A percentile compares a stretch with the other conserved stretches of the same genome.
phyloP scores from a whole-genome alignment of 345 rosid species.

The Iberis pinnata region DNA sequence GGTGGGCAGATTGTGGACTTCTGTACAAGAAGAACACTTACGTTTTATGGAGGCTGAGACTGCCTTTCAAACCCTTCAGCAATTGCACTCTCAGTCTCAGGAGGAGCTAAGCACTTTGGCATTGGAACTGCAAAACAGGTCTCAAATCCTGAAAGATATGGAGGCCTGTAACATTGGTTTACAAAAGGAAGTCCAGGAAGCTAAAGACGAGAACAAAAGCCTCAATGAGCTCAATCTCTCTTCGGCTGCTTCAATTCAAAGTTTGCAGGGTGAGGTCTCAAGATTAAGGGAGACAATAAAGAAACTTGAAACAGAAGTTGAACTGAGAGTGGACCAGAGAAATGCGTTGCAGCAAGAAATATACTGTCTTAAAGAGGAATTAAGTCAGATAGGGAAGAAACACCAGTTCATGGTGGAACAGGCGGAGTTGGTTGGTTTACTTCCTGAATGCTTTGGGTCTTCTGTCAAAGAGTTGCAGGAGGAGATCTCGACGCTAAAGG shows the following conservation, averaged over 20 bases:
- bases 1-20: constrained; percentile 73
- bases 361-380: constrained; percentile 89
- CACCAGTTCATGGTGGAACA: constrained; percentile 54
- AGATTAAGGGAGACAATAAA: constrained; percentile 58
- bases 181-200: constrained; percentile 48
- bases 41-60: constrained; percentile 94
- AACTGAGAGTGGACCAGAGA: constrained; percentile 75
- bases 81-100: constrained; percentile 90
- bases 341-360: constrained; percentile 98
- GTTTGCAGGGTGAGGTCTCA: constrained; percentile 62
- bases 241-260: constrained; percentile 58
- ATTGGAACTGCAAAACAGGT: constrained; percentile 51
- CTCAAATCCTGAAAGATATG: constrained; percentile 55
- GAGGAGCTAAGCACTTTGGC: constrained; percentile 79
- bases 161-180: constrained; percentile 53
- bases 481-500: constrained; percentile 53
- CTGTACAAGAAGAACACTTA: constrained; percentile 79
- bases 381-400: constrained; percentile 64
- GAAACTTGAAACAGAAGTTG: constrained; percentile 91
- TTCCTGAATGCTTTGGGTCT: constrained; percentile 50
- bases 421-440: constrained; percentile 63
- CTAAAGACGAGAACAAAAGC: constrained; percentile 47
- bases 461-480: constrained; percentile 61
- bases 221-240: constrained; percentile 60
- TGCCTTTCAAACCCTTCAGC: constrained; percentile 92